Percentiles rank a stretch among this genome's conserved stretches.
Evolutionary conservation across 2,329 filamentous ascomycete genomes (phyloP).

Genomic region (Harringtonia aguacate): DNA sequence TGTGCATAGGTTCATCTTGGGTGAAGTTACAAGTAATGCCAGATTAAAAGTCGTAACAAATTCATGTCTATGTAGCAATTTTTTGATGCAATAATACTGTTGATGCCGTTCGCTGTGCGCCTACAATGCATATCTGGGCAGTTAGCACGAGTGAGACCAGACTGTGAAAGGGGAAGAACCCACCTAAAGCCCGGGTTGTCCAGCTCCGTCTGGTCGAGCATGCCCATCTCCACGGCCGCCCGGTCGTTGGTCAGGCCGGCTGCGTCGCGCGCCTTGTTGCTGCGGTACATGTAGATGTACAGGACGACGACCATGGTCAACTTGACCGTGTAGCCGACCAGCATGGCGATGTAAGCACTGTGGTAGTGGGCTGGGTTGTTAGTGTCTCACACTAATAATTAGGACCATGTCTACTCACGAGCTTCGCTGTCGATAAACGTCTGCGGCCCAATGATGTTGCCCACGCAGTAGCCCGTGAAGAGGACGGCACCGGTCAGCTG

Average conservation of each 20-base stretch:
- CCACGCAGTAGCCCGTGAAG: conserved; percentile 42
- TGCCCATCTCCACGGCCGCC: conserved; percentile 9
- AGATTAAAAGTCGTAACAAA: too few relatives aligned
- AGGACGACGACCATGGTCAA: conserved; percentile 35
- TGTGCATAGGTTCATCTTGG: too few relatives aligned
- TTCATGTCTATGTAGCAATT: too few relatives aligned
- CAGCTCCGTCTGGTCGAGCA: conserved; percentile 16
- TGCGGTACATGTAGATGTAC: conserved; percentile 43
- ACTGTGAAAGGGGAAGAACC: too few relatives aligned
- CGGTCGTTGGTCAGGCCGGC: conserved; percentile 29
- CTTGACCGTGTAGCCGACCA: conserved; percentile 44
- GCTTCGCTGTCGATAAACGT: conserved; percentile 38
- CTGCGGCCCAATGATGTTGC: conserved; percentile 43
- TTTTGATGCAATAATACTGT: too few relatives aligned
- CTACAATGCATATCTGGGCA: too few relatives aligned
- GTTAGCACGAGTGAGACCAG: too few relatives aligned
- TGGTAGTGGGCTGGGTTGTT: conserved; percentile 27
- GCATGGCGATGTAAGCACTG: conserved; percentile 40
- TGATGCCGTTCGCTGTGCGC: too few relatives aligned
- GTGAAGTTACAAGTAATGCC: too few relatives aligned
- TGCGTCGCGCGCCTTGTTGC: conserved; percentile 42
- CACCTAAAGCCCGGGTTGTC: conserved; percentile 17
- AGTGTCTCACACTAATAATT: too few relatives aligned
- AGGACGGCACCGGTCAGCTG: conserved; percentile 37
- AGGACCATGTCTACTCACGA: conserved; percentile 14